Evolutionary conservation across 495 filamentous ascomycete species (phyloP).

Genomic region (Aspergillus sclerotioniger): DNA sequence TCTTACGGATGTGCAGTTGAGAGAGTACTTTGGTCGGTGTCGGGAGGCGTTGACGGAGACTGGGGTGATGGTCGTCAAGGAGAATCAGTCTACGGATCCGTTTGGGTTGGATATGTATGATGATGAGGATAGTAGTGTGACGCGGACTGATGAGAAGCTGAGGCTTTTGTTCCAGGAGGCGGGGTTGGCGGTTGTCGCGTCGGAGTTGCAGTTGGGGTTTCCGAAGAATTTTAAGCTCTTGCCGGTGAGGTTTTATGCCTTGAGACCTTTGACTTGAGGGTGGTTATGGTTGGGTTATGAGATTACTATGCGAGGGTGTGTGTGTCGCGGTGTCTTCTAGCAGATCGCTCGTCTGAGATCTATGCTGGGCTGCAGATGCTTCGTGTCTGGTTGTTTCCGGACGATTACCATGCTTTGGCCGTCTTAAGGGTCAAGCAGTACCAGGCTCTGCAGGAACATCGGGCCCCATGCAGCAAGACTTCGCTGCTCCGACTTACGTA

Average conservation of each 20-base stretch:
- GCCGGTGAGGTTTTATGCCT: constrained; percentile 70
- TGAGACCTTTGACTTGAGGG: constrained; percentile 37
- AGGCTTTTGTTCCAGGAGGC: constrained; percentile 66
- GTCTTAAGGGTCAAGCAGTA: no score
- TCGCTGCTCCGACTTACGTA: no score
- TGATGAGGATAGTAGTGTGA: constrained; percentile 75
- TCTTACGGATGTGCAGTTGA: constrained; percentile 75
- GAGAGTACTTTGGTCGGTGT: constrained; percentile 64
- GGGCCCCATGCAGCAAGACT: no score
- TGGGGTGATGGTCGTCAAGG: constrained; percentile 76
- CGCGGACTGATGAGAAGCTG: constrained; percentile 71
- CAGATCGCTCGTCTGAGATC: not conserved
- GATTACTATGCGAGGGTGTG: no score
- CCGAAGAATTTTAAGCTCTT: constrained; percentile 60
- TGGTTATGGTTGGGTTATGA: not conserved
- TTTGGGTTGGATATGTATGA: constrained; percentile 68
- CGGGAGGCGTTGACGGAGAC: constrained; percentile 46
- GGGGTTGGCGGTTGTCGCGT: constrained; percentile 61
- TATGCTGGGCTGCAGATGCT: no score
- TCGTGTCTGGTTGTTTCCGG: not conserved
- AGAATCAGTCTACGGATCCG: constrained; percentile 69
- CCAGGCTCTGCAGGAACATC: no score
- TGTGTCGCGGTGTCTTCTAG: no score
- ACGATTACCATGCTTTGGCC: no score
- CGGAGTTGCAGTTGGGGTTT: constrained; percentile 76